Conservation (phyloP, 805 yeast genomes). For the Lachancea kluyveri region DNA sequence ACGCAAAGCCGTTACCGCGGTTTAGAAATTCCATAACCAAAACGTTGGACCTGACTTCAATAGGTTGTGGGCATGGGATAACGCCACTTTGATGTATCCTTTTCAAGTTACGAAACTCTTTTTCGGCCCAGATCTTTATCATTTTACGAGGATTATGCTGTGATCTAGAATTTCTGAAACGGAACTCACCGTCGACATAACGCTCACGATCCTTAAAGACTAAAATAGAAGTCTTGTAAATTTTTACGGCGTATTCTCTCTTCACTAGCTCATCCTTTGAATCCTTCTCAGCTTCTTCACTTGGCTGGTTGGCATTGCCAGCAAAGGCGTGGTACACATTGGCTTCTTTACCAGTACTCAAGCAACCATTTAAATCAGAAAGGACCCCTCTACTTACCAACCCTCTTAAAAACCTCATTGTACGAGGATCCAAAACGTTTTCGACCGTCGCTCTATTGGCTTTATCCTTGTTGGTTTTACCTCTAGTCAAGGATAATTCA, state of each 20-base stretch:
- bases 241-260: slow-evolving; percentile 79
- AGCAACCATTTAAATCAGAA: slow-evolving; percentile 84
- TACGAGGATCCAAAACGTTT: slow-evolving; percentile 93
- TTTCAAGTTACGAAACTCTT: slow-evolving; percentile 89
- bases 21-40: slow-evolving; percentile 87
- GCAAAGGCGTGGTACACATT: slow-evolving; percentile 81
- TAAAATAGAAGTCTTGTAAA: slow-evolving; percentile 90
- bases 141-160: slow-evolving; percentile 93
- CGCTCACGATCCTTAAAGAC: slow-evolving; percentile 97
- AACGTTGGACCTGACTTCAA: slow-evolving; percentile 83
- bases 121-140: slow-evolving; percentile 98
- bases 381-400: slow-evolving; percentile 79
- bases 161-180: slow-evolving; percentile 80
- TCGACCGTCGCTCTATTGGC: slow-evolving; percentile 96
- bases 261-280: slow-evolving; percentile 35
- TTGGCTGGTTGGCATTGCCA: slow-evolving; percentile 22
- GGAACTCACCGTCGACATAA: slow-evolving; percentile 91
- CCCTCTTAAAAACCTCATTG: slow-evolving; percentile 74
- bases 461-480: slow-evolving; percentile 66
- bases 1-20: slow-evolving; percentile 77
- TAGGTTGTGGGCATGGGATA: slow-evolving; percentile 90
- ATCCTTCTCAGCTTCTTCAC: slow-evolving; percentile 5
- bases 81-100: slow-evolving; percentile 65
- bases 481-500: slow-evolving; percentile 46
- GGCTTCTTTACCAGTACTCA: slow-evolving; percentile 98